Evolutionary conservation across 1,284 basidiomycete genomes (phyloP).

Genomic region (Ceratobasidium sp.): DNA sequence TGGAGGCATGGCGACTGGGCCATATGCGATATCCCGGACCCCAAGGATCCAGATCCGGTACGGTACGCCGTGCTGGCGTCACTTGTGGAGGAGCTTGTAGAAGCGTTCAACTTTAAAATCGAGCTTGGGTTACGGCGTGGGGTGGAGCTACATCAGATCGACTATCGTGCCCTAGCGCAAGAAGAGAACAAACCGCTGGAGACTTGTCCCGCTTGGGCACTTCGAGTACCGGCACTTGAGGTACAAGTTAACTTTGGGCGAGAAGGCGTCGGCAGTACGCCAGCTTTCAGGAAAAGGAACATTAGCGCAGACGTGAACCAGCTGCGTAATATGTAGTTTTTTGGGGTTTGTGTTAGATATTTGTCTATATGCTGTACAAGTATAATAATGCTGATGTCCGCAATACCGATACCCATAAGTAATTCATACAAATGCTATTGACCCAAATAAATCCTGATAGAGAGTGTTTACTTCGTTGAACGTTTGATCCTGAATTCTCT

Average conservation of each 20-base stretch:
- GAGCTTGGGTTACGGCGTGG: constrained; percentile 32
- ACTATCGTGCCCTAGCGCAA: constrained; percentile 16
- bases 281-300: constrained; percentile 16
- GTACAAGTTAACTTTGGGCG: constrained; percentile 21
- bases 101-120: constrained; percentile 39
- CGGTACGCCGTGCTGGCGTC: constrained; percentile 40
- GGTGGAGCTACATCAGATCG: constrained; percentile 11
- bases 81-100: constrained; percentile 31
- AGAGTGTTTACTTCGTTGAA: constrained; percentile 35
- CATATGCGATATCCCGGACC: constrained; percentile 33
- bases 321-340: constrained; percentile 25
- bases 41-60: constrained; percentile 35
- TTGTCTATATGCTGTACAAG: constrained; percentile 14
- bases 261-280: background rate
- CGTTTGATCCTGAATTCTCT: constrained; percentile 26
- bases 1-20: constrained; percentile 38
- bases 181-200: constrained; percentile 32
- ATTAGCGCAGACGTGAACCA: constrained; percentile 34
- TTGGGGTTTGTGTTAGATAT: constrained; percentile 1
- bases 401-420: constrained; percentile 25
- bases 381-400: constrained; percentile 4
- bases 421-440: constrained; percentile 23
- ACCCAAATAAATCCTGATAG: constrained; percentile 33
- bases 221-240: constrained; percentile 9
- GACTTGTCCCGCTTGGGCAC: constrained; percentile 14